phyloP scores from a whole-genome alignment of 306 rosid species.

The Vicia sativa region DNA sequence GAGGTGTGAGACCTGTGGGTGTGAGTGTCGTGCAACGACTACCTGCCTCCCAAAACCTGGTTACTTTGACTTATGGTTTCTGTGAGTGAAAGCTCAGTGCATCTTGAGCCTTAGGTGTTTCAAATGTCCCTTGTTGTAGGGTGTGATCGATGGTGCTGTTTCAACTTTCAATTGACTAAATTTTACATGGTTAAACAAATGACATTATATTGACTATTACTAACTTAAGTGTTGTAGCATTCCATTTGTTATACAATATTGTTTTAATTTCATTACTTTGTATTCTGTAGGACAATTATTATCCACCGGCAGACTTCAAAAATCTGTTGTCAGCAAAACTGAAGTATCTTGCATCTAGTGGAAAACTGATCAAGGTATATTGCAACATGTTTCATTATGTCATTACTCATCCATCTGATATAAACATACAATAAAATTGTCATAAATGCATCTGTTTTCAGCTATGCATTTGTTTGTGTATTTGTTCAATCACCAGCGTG shows the following conservation, averaged over 20 bases:
- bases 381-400: conserved; percentile 20
- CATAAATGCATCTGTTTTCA: background rate
- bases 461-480: conserved; percentile 10
- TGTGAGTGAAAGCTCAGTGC: background rate
- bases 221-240: background rate
- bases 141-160: background rate
- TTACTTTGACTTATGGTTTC: conserved; percentile 7
- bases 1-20: background rate
- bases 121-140: background rate
- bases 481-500: conserved; percentile 2
- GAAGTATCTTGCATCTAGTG: conserved; percentile 68
- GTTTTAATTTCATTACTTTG: conserved; percentile 32
- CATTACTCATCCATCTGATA: conserved; percentile 15
- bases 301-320: conserved; percentile 86
- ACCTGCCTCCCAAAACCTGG: background rate
- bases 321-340: conserved; percentile 75
- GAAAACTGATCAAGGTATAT: conserved; percentile 86
- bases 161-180: conserved; percentile 20
- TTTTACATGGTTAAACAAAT: conserved; percentile 18
- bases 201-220: background rate
- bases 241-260: conserved; percentile 1
- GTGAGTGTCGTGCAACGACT: background rate
- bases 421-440: conserved; percentile 8
- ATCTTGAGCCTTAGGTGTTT: conserved; percentile 3
- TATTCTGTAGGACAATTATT: conserved; percentile 73